Conservation (phyloP, 2,329 filamentous ascomycete genomes). For the Didymella lethalis region DNA sequence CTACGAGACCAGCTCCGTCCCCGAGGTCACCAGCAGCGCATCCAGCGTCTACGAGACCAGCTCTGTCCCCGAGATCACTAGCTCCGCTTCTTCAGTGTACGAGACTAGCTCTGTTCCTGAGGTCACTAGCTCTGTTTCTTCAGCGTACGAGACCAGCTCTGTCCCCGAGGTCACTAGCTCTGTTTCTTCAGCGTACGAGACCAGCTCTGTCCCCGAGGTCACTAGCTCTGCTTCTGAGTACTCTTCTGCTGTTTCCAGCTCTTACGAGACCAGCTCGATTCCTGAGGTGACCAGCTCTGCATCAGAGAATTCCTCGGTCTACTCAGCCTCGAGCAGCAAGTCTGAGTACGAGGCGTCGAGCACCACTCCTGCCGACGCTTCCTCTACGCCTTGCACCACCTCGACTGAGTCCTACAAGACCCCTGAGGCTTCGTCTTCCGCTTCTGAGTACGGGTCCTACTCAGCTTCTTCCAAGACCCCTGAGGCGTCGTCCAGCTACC, state of each 20-base stretch:
- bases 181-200: too few relatives aligned
- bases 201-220: conserved; percentile 5
- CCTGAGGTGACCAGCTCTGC: conserved; percentile 1
- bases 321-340: conserved; percentile 13
- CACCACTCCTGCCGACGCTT: conserved; percentile 8
- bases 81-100: conserved; percentile 3
- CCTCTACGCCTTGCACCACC: conserved; percentile 18
- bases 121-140: conserved; percentile 4
- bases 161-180: conserved; percentile 10
- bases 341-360: conserved; percentile 10
- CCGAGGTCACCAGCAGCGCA: conserved; percentile 15
- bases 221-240: conserved; percentile 3
- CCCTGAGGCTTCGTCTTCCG: conserved; percentile 19
- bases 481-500: conserved; percentile 17
- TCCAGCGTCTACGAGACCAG: conserved; percentile 9
- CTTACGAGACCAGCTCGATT: conserved; percentile 11
- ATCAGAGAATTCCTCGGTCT: conserved; percentile 12
- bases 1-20: conserved; percentile 3
- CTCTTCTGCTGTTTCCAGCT: background rate
- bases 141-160: conserved; percentile 5
- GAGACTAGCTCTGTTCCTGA: too few relatives aligned
- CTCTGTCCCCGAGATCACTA: conserved; percentile 5
- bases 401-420: conserved; percentile 22
- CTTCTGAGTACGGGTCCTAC: conserved; percentile 11
- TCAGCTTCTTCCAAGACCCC: conserved; percentile 17